phyloP scores from a whole-genome alignment of 495 filamentous ascomycete species.

The Penicillium parvum region DNA sequence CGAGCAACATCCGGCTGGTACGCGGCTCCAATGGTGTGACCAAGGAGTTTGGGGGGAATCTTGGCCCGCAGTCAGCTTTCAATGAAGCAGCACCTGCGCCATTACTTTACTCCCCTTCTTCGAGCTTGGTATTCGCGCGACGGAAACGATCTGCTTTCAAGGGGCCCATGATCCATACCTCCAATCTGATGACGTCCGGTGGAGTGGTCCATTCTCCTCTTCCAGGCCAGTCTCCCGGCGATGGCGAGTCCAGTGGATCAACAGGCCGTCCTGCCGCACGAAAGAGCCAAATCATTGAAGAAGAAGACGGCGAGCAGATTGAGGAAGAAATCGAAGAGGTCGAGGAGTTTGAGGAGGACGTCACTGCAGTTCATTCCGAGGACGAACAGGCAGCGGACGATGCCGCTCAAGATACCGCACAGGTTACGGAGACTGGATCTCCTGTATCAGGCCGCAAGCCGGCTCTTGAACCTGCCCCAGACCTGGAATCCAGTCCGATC shows the following conservation, averaged over 20 bases:
- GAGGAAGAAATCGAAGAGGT: constrained; percentile 69
- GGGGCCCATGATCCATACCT: constrained; percentile 67
- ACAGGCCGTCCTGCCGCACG: constrained; percentile 56
- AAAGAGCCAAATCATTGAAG: constrained; percentile 67
- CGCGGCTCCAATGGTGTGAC: constrained; percentile 47
- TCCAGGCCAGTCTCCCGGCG: constrained; percentile 33
- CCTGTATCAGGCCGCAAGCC: constrained; percentile 21
- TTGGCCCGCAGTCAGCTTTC: constrained; percentile 30
- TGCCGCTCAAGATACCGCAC: constrained; percentile 7
- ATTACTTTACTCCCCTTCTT: constrained; percentile 45
- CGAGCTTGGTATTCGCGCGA: constrained; percentile 82
- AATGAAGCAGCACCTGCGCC: constrained; percentile 38
- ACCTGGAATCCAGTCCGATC: constrained; percentile 29
- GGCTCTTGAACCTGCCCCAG: constrained; percentile 32
- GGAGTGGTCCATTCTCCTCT: constrained; percentile 35
- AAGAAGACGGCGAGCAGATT: constrained; percentile 69
- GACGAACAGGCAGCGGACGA: constrained; percentile 3
- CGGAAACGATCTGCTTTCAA: constrained; percentile 86
- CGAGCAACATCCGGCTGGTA: constrained; percentile 81
- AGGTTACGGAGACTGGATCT: constrained; percentile 11
- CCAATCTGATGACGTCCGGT: constrained; percentile 38
- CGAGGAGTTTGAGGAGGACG: constrained; percentile 57
- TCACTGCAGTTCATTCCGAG: constrained; percentile 21
- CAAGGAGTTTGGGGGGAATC: constrained; percentile 25
- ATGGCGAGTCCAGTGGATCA: constrained; percentile 49